Conservation (phyloP, 768 basidiomycete species). For the Suillus subluteus region DNA sequence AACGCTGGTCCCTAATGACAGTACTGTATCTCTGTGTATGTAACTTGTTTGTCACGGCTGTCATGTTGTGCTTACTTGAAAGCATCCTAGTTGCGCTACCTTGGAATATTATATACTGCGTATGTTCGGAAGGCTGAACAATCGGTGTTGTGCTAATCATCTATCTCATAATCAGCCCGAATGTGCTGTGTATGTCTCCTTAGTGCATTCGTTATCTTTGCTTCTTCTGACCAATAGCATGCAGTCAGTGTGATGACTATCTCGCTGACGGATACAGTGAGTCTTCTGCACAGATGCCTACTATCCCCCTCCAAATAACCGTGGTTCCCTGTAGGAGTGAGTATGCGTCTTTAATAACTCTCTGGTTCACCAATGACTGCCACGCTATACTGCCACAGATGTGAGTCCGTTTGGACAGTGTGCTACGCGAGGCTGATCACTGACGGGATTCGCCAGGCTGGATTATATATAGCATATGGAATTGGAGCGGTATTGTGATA, state of each 20-base stretch:
- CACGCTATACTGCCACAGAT: neutral
- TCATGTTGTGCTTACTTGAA: neutral
- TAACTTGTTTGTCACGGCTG: neutral
- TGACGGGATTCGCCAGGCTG: neutral
- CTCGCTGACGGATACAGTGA: neutral
- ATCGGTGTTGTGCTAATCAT: neutral
- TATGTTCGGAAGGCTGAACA: neutral
- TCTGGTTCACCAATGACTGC: neutral
- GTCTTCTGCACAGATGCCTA: neutral
- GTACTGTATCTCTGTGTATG: neutral
- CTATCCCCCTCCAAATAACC: neutral
- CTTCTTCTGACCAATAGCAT: neutral
- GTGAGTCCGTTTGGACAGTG: neutral
- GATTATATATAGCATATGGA: neutral
- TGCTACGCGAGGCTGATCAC: neutral
- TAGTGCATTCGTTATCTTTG: neutral
- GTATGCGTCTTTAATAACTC: neutral
- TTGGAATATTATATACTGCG: neutral
- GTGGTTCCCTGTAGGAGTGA: neutral
- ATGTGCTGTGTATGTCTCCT: neutral
- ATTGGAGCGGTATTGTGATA: neutral
- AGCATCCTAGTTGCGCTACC: neutral
- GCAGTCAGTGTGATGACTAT: neutral
- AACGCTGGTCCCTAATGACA: neutral
- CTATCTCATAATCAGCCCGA: neutral